These are phyloP conservation scores for Lophiotrema nucula DNA, from an alignment of 495 filamentous ascomycete genomes.

Conservation along the genomic window DNA sequence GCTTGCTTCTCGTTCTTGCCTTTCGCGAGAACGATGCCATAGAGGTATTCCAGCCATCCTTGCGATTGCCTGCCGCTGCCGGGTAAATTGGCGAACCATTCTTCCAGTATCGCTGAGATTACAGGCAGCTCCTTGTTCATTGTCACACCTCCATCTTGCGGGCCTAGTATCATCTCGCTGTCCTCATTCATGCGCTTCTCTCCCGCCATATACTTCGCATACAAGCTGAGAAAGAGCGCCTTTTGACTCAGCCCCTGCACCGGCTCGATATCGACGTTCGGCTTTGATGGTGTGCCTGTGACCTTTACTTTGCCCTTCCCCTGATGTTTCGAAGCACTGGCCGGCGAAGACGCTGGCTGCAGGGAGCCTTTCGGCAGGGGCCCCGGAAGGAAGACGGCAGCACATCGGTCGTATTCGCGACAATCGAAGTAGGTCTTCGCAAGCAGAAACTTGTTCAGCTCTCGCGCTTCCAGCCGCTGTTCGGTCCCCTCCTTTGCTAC, in stretches of 20 bases:
- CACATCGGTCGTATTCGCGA: conserved; percentile 91
- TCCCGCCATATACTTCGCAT: conserved; percentile 87
- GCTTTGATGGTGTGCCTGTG: conserved; percentile 29
- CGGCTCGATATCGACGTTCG: conserved; percentile 41
- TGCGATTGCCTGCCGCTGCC: conserved; percentile 58
- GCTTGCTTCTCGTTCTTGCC: conserved; percentile 84
- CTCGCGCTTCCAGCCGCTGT: conserved; percentile 72
- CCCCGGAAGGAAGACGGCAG: conserved; percentile 81
- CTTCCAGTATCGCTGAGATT: conserved; percentile 71
- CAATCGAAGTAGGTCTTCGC: conserved; percentile 96
- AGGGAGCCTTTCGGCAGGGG: conserved; percentile 61
- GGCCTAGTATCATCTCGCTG: conserved; percentile 94
- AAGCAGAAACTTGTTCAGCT: conserved; percentile 79
- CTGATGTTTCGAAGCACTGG: conserved; percentile 41
- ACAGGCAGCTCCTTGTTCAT: conserved; percentile 77
- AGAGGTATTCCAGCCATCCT: conserved; percentile 95
- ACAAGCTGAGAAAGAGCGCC: conserved; percentile 87
- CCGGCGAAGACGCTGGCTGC: conserved; percentile 48
- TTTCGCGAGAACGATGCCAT: conserved; percentile 85
- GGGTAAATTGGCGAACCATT: conserved; percentile 67
- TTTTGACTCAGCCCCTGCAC: conserved; percentile 74
- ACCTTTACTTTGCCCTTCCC: conserved; percentile 57
- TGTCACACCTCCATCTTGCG: conserved; percentile 78
- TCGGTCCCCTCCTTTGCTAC: conserved; percentile 60
- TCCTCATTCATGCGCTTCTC: conserved; percentile 97